Evolutionary conservation across 495 filamentous ascomycete species (phyloP), one percentile per base, ranked within the genome.

Genomic region (Copromyces sp.): DNA sequence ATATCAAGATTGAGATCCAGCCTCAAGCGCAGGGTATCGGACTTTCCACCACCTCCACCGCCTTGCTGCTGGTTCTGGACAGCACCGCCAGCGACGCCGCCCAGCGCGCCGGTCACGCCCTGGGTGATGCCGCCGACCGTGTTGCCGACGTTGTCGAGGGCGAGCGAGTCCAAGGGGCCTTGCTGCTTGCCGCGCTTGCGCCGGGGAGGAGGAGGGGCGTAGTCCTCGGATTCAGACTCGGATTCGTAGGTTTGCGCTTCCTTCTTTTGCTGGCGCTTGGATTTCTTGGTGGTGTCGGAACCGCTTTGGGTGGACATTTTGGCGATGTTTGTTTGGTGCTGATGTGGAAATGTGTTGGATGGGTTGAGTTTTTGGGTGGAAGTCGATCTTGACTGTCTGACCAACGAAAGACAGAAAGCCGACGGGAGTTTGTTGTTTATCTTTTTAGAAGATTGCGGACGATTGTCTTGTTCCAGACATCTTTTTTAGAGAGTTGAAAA

Each of bases 1-100:
- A 97, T 89, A 77, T 97, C 94, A 69, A 97, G 82, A 80, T 97
- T 96, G 68, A 97, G 81, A 78, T 97, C 93, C 71, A 97, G 81
- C 70, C 94, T 83, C 78, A 97, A 78, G 72, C 90, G 82, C 71
- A 97, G 79, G 76, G 94, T 91, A 77, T 94, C 90, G 71, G 78
- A 81, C 78, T 83, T 85, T 73, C 71, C 77, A 45, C 87, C 84
- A 41, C 86, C 86, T 47, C 88, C 86, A 32, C 88, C 88, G 8
- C 87, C 86, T 1, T 81, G 73, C 24, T 82, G 71, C 29, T 61
- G 53, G 24, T 61, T 61, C 3, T 80, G 59, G 47, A 80, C 76
- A 65, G 78, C 83, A 68, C 53, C 70, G 69, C 88, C 88, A 32
- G 88, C 84, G 42, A 90, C 84, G 65, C 89, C 88, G 39, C 90